Evolutionary conservation across 2,329 filamentous ascomycete species (phyloP), one percentile per base, ranked within the genome.

Genomic region (Gyromitra esculenta): DNA sequence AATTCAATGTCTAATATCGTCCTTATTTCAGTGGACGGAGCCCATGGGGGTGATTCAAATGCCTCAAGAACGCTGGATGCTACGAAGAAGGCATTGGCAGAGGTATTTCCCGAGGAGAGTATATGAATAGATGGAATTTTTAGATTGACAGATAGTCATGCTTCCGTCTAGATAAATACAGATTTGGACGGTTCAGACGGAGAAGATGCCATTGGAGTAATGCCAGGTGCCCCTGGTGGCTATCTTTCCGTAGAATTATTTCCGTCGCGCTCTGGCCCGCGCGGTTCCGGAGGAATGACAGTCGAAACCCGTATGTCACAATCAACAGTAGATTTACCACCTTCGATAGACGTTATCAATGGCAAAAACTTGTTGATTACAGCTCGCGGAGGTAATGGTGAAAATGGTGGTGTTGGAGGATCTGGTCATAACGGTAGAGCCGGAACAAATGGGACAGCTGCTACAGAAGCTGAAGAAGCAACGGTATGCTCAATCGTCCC

Each of bases 171-270:
- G 54, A 15, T 7, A 37, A 8, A 13, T n/a, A n/a, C 25, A 35
- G 31, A 57, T 15, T 57, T 57, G 31, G 31, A 57, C 13, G 54
- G 54, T 2, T 13, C n/a, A 7, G 31, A 57, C 6, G 54, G 54
- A 37, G 31, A 37, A 11, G 15, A 37, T 4, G 54, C 54, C 31
- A n/a, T 57, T 57, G 31, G 37, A 3, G 54, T 57, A n/a, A 35
- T 57, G 54, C 25, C 54, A 8, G 54, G 54, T 18, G 54, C 54
- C 13, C 54, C 54, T 37, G 54, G 54, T n/a, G 54, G 54, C n/a
- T 57, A 57, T 57, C 31, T 57, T 57, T 57, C 54, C 6, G 54
- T 57, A 31, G 54, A 57, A 57, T 37, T 57, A n/a, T 31, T 57
- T 37, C 15, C 54, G 15, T 25, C 13, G n/a, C 13, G 6, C 31